Conservation (phyloP, 129 eudicot genomes). For the Flaveria linearis region DNA sequence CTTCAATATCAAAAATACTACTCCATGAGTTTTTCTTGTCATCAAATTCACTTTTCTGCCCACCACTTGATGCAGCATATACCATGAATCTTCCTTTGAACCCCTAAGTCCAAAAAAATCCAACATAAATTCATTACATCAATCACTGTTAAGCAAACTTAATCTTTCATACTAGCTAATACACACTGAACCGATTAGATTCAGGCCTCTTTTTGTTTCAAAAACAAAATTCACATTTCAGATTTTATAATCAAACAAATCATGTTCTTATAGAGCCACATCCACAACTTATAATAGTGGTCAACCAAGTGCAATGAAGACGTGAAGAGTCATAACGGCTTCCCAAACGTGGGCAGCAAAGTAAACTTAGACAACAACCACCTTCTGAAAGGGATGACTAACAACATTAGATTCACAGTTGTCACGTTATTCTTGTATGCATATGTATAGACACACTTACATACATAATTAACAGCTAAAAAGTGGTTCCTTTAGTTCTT, state of each 20-base stretch:
- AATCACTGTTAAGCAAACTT: not conserved
- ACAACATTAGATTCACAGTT: too few species aligned
- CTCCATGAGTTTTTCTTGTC: conserved; percentile 64
- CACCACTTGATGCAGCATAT: conserved; percentile 50
- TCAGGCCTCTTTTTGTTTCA: not conserved
- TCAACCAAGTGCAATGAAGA: too few species aligned
- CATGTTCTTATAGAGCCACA: too few species aligned
- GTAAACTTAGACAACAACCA: too few species aligned
- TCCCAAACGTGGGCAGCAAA: too few species aligned
- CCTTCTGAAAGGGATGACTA: too few species aligned
- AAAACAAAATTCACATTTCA: not conserved
- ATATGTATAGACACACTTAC: too few species aligned
- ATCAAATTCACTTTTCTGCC: conserved; percentile 54
- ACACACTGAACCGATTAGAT: not conserved
- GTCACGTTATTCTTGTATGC: too few species aligned
- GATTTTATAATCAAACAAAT: conserved; percentile 11
- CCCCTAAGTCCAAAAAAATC: conserved; percentile 38
- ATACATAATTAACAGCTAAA: too few species aligned
- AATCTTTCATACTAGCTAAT: not conserved
- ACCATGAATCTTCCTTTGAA: conserved; percentile 58
- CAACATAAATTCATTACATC: not conserved
- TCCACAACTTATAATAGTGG: too few species aligned
- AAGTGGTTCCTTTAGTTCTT: too few species aligned
- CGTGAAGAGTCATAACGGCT: too few species aligned
- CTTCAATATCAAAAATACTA: conserved; percentile 65